Conservation (phyloP, 768 basidiomycete species). For the Hysterangium stoloniferum region DNA sequence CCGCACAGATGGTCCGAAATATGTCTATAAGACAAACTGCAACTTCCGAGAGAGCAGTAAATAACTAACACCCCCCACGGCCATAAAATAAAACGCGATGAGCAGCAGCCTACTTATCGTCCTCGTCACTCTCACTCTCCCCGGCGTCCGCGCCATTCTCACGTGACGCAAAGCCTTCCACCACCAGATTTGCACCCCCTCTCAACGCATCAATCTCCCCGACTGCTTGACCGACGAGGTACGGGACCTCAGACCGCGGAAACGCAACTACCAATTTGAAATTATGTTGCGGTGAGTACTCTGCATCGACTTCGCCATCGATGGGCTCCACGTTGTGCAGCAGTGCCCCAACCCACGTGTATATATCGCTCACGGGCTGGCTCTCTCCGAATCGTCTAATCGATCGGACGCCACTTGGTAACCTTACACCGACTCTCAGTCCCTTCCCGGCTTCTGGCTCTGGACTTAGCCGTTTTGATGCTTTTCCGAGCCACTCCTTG, state of each 20-base stretch:
- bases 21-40: no score
- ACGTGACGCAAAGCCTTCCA: constrained; percentile 17
- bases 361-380: constrained; percentile 55
- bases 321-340: constrained; percentile 33
- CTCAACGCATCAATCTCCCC: constrained; percentile 18
- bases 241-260: constrained; percentile 58
- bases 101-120: no score
- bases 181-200: constrained; percentile 25
- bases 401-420: constrained; percentile 44
- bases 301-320: constrained; percentile 7
- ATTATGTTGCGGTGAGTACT: constrained; percentile 50
- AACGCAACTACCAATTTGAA: constrained; percentile 66
- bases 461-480: constrained; percentile 12
- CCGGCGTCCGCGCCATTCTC: constrained; percentile 9
- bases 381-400: constrained; percentile 45
- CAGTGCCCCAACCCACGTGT: constrained; percentile 63
- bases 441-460: constrained; percentile 19
- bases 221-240: constrained; percentile 23
- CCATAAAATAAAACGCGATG: no score
- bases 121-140: constrained; percentile 11
- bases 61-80: no score
- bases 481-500: constrained; percentile 12
- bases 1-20: no score
- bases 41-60: no score
- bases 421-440: constrained; percentile 45